Conservation (phyloP, 78 protist genomes). For the Polysphondylium violaceum region DNA sequence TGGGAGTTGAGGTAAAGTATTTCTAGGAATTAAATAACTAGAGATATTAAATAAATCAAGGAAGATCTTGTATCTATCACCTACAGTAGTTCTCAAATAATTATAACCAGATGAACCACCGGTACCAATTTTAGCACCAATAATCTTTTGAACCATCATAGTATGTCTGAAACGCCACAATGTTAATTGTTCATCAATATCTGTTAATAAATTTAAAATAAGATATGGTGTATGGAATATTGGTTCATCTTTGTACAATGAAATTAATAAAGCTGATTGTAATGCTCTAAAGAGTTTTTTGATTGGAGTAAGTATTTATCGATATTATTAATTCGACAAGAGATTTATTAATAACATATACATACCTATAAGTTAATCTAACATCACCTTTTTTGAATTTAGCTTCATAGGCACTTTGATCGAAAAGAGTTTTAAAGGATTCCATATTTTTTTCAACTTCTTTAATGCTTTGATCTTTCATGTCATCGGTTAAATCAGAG, state of each 20-base stretch:
- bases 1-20: conserved; percentile 72
- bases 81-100: conserved; percentile 82
- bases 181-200: conserved; percentile 79
- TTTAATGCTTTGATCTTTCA: conserved; percentile 36
- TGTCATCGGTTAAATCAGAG: conserved; percentile 32
- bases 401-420: conserved; percentile 48
- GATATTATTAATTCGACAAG: background rate
- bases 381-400: conserved; percentile 65
- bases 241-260: conserved; percentile 76
- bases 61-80: conserved; percentile 81
- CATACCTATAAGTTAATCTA: conserved; percentile 80
- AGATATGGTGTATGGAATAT: conserved; percentile 68
- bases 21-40: conserved; percentile 84
- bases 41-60: conserved; percentile 84
- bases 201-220: conserved; percentile 68
- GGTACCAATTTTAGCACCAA: conserved; percentile 88
- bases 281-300: conserved; percentile 53
- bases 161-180: conserved; percentile 88
- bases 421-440: conserved; percentile 68
- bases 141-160: conserved; percentile 89
- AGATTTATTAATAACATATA: background rate
- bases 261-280: conserved; percentile 81
- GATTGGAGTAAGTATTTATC: background rate
- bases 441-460: conserved; percentile 51
- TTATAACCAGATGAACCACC: conserved; percentile 92